Evolutionary conservation across 2,329 filamentous ascomycete genomes (phyloP), one percentile per base, ranked within the genome.

Genomic region (Phyllosticta citribraziliensis): DNA sequence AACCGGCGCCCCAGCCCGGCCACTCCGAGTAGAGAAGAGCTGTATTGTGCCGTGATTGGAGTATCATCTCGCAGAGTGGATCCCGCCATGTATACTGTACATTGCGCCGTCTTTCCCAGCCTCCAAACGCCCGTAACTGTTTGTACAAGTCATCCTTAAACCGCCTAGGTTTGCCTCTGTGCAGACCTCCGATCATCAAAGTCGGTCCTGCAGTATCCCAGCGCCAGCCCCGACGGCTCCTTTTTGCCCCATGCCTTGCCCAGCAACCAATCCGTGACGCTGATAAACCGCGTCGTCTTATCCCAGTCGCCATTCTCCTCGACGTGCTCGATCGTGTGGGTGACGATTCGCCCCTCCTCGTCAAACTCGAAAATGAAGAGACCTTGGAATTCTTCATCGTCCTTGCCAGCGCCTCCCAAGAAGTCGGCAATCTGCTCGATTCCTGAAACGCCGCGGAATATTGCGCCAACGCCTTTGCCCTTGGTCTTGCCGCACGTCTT

Each of bases 301-400:
- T 97, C 92, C 85, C 88, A 95, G 63, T 90, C 85, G 50, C 87
- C 84, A 17, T 87, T 86, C 68, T 94, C 87, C 68, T 97, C 88
- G 1, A 89, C 88, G 75, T 96, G 89, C 75, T 99, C 94, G 69
- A 99, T 97, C 0, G 90, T 96, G 73, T 97, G 94, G 66, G 85
- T 91, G 55, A 88, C 75, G 40, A 99, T 85, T 65, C 91, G 82
- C 1, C 94, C 94, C 68, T 96, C 83, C 55, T 85, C 81, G 70
- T 97, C 94, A 72, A 99, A 99, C 66, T 96, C 90, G 72, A 99
- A 99, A 63, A 96, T 87, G 74, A 97, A 99, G 11, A 97, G 75
- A 0, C 94, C 94, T 1, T 86, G 89, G 67, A 97, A 97, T 69
- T 92, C 88, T 69, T 89, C 87, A 22, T 73, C 67, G 10, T 64